Base-by-base conservation (phyloP, 371 early-diverging fungal species). In the Mucor irregularis region DNA sequence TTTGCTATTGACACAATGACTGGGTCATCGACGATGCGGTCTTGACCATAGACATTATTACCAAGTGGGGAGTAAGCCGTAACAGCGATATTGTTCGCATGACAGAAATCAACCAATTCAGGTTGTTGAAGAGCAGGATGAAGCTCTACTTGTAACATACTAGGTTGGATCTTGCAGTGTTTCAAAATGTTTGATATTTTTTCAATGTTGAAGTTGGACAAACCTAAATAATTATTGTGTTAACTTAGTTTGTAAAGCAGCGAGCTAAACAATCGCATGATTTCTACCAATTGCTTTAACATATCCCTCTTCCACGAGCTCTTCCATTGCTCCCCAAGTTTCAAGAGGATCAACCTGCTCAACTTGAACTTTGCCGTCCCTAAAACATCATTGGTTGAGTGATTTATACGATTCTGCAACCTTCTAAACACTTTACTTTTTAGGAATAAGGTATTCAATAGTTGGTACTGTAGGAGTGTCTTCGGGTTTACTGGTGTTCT, bases 271-370 rank as follows among this genome's bases (percentile, higher is more conserved):
- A 13, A 13, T 26, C 4, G 25, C 22, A 30, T 26, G 3, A 29
- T 44, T 39, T 46, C 53, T 61, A 66, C 92, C 92, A 63, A 92
- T 90, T 49, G 82, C 67, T 56, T 71, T 76, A 39, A 73, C 77
- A 49, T 74, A 61, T 19, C 87, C 87, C 40, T 62, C 68, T 14
- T 73, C 74, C 30, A 81, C 62, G 21, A 84, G 67, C 28, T 62
- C 63, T 75, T 93, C 94, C 89, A 95, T 87, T 26, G 85, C 88
- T 58, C 71, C 75, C 91, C 91, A 93, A 1, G 91, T 82, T 35
- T 82, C 78, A 16, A 64, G 48, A 50, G 80, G 52, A 49, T 76
- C 74, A 25, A 77, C 73, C 29, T 71, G 56, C 48, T 84, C 84
- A 19, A 78, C 28, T 25, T 67, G 51, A 38, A 75, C 49, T 33